These are phyloP conservation scores for Epichloe scottii DNA, from an alignment of 2,329 filamentous ascomycete species.

Conservation along the genomic window DNA sequence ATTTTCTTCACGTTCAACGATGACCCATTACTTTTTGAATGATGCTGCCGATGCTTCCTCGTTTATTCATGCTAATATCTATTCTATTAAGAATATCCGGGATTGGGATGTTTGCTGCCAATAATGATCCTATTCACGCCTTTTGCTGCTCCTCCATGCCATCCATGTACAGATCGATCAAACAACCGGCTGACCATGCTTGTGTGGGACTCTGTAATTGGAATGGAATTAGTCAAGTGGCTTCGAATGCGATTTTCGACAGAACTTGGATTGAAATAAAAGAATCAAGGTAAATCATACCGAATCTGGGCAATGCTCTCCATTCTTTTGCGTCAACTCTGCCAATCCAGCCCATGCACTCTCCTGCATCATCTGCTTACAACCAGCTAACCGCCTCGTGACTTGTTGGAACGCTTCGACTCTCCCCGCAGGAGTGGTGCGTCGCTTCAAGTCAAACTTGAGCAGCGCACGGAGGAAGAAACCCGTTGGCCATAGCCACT, in stretches of 20 bases:
- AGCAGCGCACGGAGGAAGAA: slow-evolving; percentile 89
- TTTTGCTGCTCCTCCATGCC: slow-evolving; percentile 45
- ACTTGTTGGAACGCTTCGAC: slow-evolving; percentile 93
- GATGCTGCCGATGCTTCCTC: neutral
- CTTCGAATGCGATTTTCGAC: too few relatives aligned
- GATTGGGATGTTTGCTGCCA: neutral
- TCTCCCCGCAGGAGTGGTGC: slow-evolving; percentile 46
- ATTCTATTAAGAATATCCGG: neutral
- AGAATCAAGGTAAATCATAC: slow-evolving; percentile 32
- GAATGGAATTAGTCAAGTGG: neutral
- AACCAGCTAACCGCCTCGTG: slow-evolving; percentile 66
- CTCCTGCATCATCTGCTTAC: slow-evolving; percentile 70
- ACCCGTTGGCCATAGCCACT: slow-evolving; percentile 96
- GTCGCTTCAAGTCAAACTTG: slow-evolving; percentile 72
- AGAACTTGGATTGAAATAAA: neutral
- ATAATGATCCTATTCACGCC: neutral
- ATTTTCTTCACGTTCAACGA: neutral
- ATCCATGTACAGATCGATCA: slow-evolving; percentile 95
- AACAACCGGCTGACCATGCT: slow-evolving; percentile 87
- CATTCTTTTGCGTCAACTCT: slow-evolving; percentile 85
- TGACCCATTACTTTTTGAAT: too few relatives aligned
- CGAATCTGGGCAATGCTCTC: slow-evolving; percentile 74
- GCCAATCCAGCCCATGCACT: slow-evolving; percentile 83
- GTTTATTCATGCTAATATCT: neutral
- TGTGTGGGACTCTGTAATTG: slow-evolving; percentile 69